phyloP scores from a whole-genome alignment of 2,329 filamentous ascomycete genomes.

The Tothia fuscella region DNA sequence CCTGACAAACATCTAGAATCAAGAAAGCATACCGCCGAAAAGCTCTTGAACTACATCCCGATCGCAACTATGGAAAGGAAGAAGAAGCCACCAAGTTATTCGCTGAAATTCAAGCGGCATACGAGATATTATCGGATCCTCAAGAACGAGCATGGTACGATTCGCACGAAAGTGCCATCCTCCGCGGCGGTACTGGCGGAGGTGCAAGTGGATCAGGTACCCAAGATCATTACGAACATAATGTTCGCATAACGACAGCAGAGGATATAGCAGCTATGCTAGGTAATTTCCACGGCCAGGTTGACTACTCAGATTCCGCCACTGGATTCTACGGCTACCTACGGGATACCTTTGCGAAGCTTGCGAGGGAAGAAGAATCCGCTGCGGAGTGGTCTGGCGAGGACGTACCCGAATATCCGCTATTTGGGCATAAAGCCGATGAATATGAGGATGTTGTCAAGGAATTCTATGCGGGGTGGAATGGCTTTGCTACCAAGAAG shows the following conservation, averaged over 20 bases:
- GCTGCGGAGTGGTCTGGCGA: constrained; percentile 58
- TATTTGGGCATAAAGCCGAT: constrained; percentile 69
- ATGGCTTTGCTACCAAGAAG: constrained; percentile 71
- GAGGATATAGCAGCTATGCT: constrained; percentile 70
- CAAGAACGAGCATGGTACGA: constrained; percentile 98
- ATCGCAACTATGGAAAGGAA: constrained; percentile 80
- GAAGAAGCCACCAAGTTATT: constrained; percentile 76
- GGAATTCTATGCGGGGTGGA: constrained; percentile 72
- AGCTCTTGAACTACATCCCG: constrained; percentile 86
- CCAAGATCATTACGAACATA: constrained; percentile 45
- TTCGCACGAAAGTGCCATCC: constrained; percentile 75
- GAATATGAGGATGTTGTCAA: constrained; percentile 65
- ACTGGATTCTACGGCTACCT: constrained; percentile 77
- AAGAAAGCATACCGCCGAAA: constrained; percentile 88
- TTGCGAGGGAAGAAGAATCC: constrained; percentile 68
- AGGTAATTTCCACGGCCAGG: constrained; percentile 62
- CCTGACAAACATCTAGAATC: constrained; percentile 43
- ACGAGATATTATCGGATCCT: constrained; percentile 89
- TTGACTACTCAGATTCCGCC: constrained; percentile 70
- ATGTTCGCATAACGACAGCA: constrained; percentile 64
- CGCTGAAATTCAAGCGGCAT: constrained; percentile 83
- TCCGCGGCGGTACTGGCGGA: constrained; percentile 47
- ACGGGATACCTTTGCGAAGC: constrained; percentile 62
- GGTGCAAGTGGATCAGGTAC: no score
- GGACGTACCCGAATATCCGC: constrained; percentile 56